Evolutionary conservation across 2,329 filamentous ascomycete genomes (phyloP).

Genomic region (Aureobasidium pullulans): DNA sequence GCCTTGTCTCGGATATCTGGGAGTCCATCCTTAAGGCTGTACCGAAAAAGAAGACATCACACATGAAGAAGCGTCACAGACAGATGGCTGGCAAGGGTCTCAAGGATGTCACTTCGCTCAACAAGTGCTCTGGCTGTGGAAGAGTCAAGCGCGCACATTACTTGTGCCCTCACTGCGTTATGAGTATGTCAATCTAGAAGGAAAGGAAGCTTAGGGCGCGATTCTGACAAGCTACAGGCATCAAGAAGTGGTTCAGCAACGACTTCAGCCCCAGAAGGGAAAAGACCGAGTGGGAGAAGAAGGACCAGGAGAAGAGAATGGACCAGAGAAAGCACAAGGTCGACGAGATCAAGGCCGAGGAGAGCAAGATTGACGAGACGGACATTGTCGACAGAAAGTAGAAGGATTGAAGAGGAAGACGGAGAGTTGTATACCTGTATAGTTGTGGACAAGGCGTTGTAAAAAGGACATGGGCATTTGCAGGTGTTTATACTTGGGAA

Average conservation of each 20-base stretch:
- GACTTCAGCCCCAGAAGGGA: conserved; percentile 25
- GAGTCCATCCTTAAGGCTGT: conserved; percentile 86
- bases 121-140: conserved; percentile 84
- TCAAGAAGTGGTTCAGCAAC: conserved; percentile 29
- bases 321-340: neutral
- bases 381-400: neutral
- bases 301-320: neutral
- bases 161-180: conserved; percentile 78
- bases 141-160: conserved; percentile 81
- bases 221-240: conserved; percentile 19
- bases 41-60: conserved; percentile 97
- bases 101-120: conserved; percentile 80
- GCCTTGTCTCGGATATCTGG: conserved; percentile 77
- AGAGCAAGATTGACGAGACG: neutral
- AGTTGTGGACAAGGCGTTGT: conserved; percentile 8
- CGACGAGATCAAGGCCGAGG: neutral
- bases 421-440: neutral
- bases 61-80: conserved; percentile 87
- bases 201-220: no score
- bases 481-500: conserved; percentile 7
- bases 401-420: neutral
- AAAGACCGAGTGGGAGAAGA: conserved; percentile 4
- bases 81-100: conserved; percentile 94
- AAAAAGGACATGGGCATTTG: conserved; percentile 9
- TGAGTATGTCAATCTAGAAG: conserved; percentile 52